These are phyloP conservation scores for Auriculariales sp. DNA, from an alignment of 768 basidiomycete genomes.

Conservation along the genomic window DNA sequence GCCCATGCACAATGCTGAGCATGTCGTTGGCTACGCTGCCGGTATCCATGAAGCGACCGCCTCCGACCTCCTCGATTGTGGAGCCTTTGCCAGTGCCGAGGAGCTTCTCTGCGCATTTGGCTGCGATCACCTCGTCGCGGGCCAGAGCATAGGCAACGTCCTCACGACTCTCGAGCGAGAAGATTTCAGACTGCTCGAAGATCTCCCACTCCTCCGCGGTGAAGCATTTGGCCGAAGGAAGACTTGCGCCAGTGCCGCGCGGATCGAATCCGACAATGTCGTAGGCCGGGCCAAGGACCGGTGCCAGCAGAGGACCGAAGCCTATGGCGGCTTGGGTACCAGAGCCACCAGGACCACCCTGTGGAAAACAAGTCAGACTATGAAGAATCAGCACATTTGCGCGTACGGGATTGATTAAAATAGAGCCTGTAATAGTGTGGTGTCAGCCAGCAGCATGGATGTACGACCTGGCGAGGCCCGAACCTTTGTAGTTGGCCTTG, in stretches of 20 bases:
- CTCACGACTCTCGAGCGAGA: background rate
- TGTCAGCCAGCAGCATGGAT: no score
- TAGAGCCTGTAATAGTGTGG: background rate
- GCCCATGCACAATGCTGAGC: conserved; percentile 9
- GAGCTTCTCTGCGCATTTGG: background rate
- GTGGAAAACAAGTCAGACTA: no score
- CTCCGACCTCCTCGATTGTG: background rate
- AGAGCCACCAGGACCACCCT: background rate
- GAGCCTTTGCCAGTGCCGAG: background rate
- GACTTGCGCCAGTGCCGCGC: background rate
- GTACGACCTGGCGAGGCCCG: no score
- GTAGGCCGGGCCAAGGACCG: background rate
- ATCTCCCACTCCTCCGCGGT: background rate
- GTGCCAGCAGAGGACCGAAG: background rate
- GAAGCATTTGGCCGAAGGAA: background rate
- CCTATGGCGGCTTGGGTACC: background rate
- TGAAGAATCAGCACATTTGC: no score
- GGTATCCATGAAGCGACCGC: background rate
- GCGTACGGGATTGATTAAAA: background rate
- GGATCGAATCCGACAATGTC: background rate
- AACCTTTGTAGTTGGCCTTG: background rate
- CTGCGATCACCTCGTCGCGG: background rate
- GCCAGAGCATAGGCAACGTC: background rate
- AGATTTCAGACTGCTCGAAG: background rate
- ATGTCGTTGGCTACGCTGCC: conserved; percentile 9